Evolutionary conservation across 257 asterid species (phyloP), one percentile per base, ranked within the genome.

Genomic region (Linaria vulgaris): DNA sequence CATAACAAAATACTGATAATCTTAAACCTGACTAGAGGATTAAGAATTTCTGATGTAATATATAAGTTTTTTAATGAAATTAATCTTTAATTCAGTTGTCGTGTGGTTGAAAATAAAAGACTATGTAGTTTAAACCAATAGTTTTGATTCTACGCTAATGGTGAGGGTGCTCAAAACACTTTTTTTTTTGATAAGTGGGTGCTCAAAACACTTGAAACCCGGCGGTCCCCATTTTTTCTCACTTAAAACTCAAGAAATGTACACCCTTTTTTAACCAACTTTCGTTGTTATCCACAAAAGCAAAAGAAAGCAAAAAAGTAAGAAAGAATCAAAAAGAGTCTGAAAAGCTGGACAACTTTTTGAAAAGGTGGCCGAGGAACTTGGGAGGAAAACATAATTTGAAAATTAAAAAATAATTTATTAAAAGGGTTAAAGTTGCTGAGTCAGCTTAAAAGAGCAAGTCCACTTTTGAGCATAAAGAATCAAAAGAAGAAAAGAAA

Each of bases 371-470:
- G 61, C 59, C 66, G 67, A 60, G 67, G 75, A 68, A 62, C 49
- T 65, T 61, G 69, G 58, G 9, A 53, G 31, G 41, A 30, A 16
- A 23, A 11, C 3, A 51, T 6, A 4, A 41, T 4, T 60, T 12
- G 44, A 44, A 44, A 14, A 44, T 12, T 6, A 12, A 19, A 20
- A 47, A 51, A 51, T 19, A 3, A 23, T 5, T 12, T 4, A 34
- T 3, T 7, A 34, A 34, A 7, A 14, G 34, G 44, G 25, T n/a
- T 47, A 77, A 3, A 21, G 5, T 25, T 67, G 86, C 64, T 80
- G 96, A 83, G 77, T 85, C 86, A 64, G 83, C 79, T 66, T 17
- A 72, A n/a, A 70, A 71, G 77, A 54, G 59, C 46, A 66, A 75
- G 78, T 59, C 77, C 83, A 81, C 81, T 68, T 43, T 81, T 65